phyloP scores from a whole-genome alignment of 371 early-diverging fungal genomes.

The Saksenaea vasiformis region DNA sequence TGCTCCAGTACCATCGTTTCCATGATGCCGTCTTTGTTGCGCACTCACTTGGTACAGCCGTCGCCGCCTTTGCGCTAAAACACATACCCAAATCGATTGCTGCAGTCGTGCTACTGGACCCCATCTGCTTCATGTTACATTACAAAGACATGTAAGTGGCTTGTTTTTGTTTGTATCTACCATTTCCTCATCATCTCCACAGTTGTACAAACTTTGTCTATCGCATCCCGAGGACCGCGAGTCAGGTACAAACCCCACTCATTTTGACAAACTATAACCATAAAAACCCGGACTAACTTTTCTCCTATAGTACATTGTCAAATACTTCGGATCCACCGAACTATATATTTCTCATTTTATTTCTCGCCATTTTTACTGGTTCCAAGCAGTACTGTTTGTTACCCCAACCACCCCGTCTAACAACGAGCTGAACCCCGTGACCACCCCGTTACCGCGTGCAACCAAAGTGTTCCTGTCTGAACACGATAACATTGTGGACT shows the following conservation, averaged over 20 bases:
- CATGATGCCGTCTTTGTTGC: constrained; percentile 65
- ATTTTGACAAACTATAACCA: neutral
- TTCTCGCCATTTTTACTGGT: constrained; percentile 70
- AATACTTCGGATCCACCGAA: constrained; percentile 70
- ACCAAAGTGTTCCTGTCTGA: constrained; percentile 51
- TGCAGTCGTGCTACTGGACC: constrained; percentile 62
- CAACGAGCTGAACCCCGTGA: constrained; percentile 13
- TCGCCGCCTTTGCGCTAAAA: constrained; percentile 55
- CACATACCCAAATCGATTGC: constrained; percentile 45
- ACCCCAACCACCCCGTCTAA: constrained; percentile 22
- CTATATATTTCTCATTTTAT: constrained; percentile 69
- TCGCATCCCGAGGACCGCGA: constrained; percentile 60
- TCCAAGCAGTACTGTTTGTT: constrained; percentile 55
- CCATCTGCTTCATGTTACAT: constrained; percentile 72
- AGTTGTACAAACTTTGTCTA: constrained; percentile 71
- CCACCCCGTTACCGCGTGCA: constrained; percentile 27
- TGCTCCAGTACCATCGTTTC: constrained; percentile 58
- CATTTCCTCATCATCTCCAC: neutral
- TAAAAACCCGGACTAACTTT: neutral
- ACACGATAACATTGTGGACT: constrained; percentile 54
- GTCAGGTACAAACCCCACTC: constrained; percentile 37
- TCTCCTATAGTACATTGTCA: constrained; percentile 48
- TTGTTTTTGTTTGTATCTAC: neutral
- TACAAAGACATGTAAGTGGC: constrained; percentile 53
- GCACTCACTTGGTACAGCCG: constrained; percentile 71